Percentiles rank a stretch among this genome's conserved stretches.
Conservation (phyloP, 2,329 filamentous ascomycete species). For the Microdochium paspali region DNA sequence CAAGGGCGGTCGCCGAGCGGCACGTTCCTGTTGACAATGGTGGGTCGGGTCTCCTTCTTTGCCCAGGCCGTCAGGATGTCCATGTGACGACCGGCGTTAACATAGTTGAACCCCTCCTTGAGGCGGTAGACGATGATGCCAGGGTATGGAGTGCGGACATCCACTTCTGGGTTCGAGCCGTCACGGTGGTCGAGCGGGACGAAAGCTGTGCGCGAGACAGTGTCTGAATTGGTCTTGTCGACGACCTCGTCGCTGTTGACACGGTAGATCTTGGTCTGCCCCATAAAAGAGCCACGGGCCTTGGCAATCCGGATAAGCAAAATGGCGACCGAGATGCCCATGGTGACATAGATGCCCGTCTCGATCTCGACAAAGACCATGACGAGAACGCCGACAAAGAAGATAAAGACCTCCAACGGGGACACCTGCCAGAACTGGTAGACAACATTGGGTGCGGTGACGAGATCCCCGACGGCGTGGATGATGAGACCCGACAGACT, state of each 20-base stretch:
- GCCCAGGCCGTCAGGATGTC: slow-evolving; percentile 37
- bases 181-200: slow-evolving; percentile 39
- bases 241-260: slow-evolving; percentile 26
- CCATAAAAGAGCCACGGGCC: slow-evolving; percentile 69
- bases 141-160: slow-evolving; percentile 36
- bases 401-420: slow-evolving; percentile 73
- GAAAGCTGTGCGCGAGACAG: slow-evolving; percentile 26
- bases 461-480: slow-evolving; percentile 78
- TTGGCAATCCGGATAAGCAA: slow-evolving; percentile 72
- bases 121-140: slow-evolving; percentile 48
- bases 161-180: slow-evolving; percentile 37
- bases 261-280: slow-evolving; percentile 63
- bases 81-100: slow-evolving; percentile 40
- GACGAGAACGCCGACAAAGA: slow-evolving; percentile 76
- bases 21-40: slow-evolving; percentile 30
- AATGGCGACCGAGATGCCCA: slow-evolving; percentile 59
- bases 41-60: slow-evolving; percentile 34
- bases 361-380: slow-evolving; percentile 77
- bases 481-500: slow-evolving; percentile 78
- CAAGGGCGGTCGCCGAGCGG: slow-evolving; percentile 35
- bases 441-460: slow-evolving; percentile 72
- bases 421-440: slow-evolving; percentile 86
- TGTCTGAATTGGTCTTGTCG: slow-evolving; percentile 6
- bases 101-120: slow-evolving; percentile 46
- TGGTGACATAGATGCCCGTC: slow-evolving; percentile 76